Base-by-base conservation (phyloP, 2,329 filamentous ascomycete species). In the Colletotrichum sidae region DNA sequence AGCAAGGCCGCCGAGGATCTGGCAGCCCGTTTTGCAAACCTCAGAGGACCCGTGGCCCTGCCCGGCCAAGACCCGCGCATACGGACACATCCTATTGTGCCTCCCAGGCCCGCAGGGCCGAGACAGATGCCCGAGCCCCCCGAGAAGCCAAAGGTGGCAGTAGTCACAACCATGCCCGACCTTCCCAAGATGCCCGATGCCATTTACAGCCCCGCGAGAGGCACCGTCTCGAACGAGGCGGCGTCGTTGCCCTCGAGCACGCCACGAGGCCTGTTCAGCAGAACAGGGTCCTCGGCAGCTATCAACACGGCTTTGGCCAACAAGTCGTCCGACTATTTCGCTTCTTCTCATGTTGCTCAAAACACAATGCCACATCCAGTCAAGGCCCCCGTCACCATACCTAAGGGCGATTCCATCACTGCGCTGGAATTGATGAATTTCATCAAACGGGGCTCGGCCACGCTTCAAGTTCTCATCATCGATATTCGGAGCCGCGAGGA, bases 401-500 rank as follows among this genome's bases (percentile, higher is more conserved):
- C 90, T 76, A 73, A 83, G 77, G 74, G 86, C 7, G 79, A 84
- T 80, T 75, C 76, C 0, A 90, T 97, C 45, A 88, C 86, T 3
- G 87, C 91, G 0, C 84, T 91, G 62, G 88, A 91, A 58, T 83
- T 99, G 1, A 86, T 90, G 66, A 86, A 90, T 51, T 91, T 91
- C 60, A 87, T 97, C 73, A 83, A 84, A 60, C 78, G 72, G 70
- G 85, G 73, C 4, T 60, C 66, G 69, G 72, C 67, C 8, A 56
- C 55, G 8, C 66, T 93, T 79, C 79, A 89, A 78, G 84, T 97
- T 33, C 80, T 99, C 11, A 76, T 98, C 33, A 93, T 99, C 69
- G 96, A 99, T 76, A 88, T 97, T 46, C 90, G 96, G 44, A 82
- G 87, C 60, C 89, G 96, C 34, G 88, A 92, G 57, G 87, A 92